Conservation (phyloP, 2,329 filamentous ascomycete genomes). For the Apiospora rasikravindrae region DNA sequence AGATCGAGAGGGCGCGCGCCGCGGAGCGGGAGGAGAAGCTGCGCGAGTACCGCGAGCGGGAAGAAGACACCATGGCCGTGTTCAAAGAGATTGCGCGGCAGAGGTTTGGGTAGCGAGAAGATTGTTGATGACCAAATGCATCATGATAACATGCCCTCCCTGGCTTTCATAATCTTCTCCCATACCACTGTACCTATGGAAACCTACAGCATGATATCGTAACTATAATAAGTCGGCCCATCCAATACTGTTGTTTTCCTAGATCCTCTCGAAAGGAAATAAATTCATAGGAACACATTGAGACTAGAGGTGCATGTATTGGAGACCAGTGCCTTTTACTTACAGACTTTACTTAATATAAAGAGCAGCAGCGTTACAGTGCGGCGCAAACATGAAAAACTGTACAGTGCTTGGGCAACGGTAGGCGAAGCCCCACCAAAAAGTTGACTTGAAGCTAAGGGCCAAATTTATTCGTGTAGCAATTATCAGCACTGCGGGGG, state of each 20-base stretch:
- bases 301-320: no score
- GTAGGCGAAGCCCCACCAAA: slow-evolving; percentile 2
- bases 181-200: neutral
- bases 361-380: neutral
- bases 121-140: neutral
- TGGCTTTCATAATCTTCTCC: neutral
- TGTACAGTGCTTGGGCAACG: neutral
- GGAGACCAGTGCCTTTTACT: neutral
- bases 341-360: neutral
- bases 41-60: slow-evolving; percentile 72
- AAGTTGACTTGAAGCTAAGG: neutral
- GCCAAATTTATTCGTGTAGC: neutral
- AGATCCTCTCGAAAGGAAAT: no score
- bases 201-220: no score
- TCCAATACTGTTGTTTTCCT: no score
- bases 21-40: slow-evolving; percentile 83
- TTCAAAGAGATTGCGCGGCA: slow-evolving; percentile 78
- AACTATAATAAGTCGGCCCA: no score
- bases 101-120: slow-evolving; percentile 66
- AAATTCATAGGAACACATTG: no score
- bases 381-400: neutral
- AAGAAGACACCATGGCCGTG: slow-evolving; percentile 84
- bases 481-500: slow-evolving; percentile 9
- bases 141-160: neutral
- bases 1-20: slow-evolving; percentile 73